Conservation (phyloP, 495 filamentous ascomycete species). For the Poronia punctata region DNA sequence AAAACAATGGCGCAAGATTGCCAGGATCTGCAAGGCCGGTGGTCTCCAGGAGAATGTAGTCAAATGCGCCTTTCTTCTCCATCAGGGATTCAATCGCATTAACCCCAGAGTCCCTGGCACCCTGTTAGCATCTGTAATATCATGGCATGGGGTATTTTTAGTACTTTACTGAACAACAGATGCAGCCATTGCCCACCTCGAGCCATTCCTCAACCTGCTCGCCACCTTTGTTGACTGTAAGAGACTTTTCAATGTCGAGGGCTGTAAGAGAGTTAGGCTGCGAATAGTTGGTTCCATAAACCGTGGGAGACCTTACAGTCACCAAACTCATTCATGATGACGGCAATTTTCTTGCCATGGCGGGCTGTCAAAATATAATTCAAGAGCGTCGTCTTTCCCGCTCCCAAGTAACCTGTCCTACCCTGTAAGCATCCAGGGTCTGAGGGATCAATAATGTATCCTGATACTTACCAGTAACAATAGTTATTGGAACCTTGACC, state of each 20-base stretch:
- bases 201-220: conserved; percentile 91
- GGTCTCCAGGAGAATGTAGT: conserved; percentile 97
- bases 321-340: conserved; percentile 97
- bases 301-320: conserved; percentile 57
- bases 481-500: conserved; percentile 83
- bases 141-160: not conserved
- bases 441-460: conserved; percentile 2
- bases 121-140: conserved; percentile 1
- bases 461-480: conserved; percentile 69
- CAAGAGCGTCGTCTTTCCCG: conserved; percentile 90
- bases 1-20: conserved; percentile 92
- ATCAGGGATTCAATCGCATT: conserved; percentile 94
- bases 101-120: conserved; percentile 73
- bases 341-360: conserved; percentile 95
- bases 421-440: conserved; percentile 11
- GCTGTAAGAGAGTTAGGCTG: conserved; percentile 44
- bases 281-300: not conserved
- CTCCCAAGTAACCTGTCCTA: conserved; percentile 68
- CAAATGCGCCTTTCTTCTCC: conserved; percentile 86
- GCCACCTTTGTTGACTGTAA: conserved; percentile 80
- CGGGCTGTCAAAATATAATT: conserved; percentile 92
- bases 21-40: conserved; percentile 93
- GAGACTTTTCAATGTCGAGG: conserved; percentile 85
- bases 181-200: conserved; percentile 91
- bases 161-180: conserved; percentile 97